Conservation (phyloP, 495 filamentous ascomycete species). For the Penicillium lagena region DNA sequence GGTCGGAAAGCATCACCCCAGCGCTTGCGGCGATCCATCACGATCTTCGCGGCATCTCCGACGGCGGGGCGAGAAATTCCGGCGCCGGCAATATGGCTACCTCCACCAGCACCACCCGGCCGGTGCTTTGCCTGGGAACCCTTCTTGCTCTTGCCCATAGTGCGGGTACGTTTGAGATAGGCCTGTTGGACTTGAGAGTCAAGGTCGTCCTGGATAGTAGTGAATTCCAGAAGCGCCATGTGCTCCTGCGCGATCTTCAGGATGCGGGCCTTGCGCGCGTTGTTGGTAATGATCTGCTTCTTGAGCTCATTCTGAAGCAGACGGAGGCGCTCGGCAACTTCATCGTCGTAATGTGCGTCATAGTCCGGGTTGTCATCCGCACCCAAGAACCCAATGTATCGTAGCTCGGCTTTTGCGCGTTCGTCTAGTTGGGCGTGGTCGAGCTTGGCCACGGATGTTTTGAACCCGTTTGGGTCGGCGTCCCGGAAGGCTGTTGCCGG, state of each 20-base stretch:
- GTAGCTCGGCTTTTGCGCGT: slow-evolving; percentile 82
- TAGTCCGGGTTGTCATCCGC: slow-evolving; percentile 67
- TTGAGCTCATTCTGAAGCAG: slow-evolving; percentile 76
- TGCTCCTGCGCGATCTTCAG: slow-evolving; percentile 80
- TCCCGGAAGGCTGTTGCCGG: slow-evolving; percentile 74
- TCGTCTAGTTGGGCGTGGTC: slow-evolving; percentile 84
- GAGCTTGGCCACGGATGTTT: slow-evolving; percentile 53
- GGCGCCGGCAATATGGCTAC: slow-evolving; percentile 42
- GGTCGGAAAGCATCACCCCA: slow-evolving; percentile 86
- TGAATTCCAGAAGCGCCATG: slow-evolving; percentile 93
- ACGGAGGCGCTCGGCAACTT: slow-evolving; percentile 83
- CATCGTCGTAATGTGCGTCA: slow-evolving; percentile 87
- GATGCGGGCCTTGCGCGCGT: slow-evolving; percentile 79
- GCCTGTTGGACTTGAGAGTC: slow-evolving; percentile 92
- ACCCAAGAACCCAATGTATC: slow-evolving; percentile 85
- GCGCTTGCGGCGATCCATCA: slow-evolving; percentile 81
- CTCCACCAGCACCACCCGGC: slow-evolving; percentile 54
- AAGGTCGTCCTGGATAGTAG: slow-evolving; percentile 92
- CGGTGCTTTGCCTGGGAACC: slow-evolving; percentile 59
- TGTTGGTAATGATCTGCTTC: slow-evolving; percentile 76
- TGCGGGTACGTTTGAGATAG: slow-evolving; percentile 93
- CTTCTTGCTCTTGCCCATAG: slow-evolving; percentile 89
- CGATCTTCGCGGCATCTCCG: slow-evolving; percentile 77
- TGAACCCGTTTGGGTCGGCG: slow-evolving; percentile 53
- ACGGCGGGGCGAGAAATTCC: slow-evolving; percentile 70